These are phyloP conservation scores for Phytophthora tentaculata DNA, from an alignment of 352 stramenopile genomes.

Conservation along the genomic window DNA sequence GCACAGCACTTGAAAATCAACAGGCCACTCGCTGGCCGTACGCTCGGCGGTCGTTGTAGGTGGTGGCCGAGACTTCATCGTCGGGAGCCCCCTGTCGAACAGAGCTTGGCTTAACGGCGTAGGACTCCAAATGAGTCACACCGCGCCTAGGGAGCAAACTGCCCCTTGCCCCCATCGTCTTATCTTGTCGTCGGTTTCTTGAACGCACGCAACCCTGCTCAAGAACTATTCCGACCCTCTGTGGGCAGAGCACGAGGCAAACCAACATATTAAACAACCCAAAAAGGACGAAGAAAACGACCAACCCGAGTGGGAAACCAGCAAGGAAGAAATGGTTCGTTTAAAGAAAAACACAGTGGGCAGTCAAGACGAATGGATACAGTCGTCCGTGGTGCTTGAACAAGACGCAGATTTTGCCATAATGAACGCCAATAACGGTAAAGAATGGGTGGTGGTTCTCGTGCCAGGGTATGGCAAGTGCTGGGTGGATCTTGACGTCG, in stretches of 20 bases:
- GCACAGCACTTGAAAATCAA: too few species aligned
- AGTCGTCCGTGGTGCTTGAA: slow-evolving; percentile 38
- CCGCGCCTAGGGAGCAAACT: too few species aligned
- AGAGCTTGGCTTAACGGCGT: too few species aligned
- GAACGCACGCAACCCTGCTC: slow-evolving; percentile 21
- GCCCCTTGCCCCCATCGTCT: too few species aligned
- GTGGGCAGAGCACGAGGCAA: slow-evolving; percentile 33
- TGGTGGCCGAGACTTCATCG: too few species aligned
- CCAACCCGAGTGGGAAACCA: not conserved
- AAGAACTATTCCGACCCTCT: slow-evolving; percentile 42
- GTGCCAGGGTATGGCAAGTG: slow-evolving; percentile 50
- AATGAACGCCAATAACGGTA: slow-evolving; percentile 19
- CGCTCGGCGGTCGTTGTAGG: too few species aligned
- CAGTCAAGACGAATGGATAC: slow-evolving; percentile 43
- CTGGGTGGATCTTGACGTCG: slow-evolving; percentile 39
- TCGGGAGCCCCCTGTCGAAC: too few species aligned
- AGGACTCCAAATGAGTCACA: too few species aligned
- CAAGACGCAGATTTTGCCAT: slow-evolving; percentile 31
- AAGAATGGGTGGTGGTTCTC: slow-evolving; percentile 45
- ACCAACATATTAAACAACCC: slow-evolving; percentile 12
- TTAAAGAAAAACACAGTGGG: slow-evolving; percentile 29
- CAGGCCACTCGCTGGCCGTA: too few species aligned
- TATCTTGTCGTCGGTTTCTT: too few species aligned
- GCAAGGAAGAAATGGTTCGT: slow-evolving; percentile 20
- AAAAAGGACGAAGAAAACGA: slow-evolving; percentile 14